Conservation (phyloP, 257 asterid genomes). For the Scutellaria minor region DNA sequence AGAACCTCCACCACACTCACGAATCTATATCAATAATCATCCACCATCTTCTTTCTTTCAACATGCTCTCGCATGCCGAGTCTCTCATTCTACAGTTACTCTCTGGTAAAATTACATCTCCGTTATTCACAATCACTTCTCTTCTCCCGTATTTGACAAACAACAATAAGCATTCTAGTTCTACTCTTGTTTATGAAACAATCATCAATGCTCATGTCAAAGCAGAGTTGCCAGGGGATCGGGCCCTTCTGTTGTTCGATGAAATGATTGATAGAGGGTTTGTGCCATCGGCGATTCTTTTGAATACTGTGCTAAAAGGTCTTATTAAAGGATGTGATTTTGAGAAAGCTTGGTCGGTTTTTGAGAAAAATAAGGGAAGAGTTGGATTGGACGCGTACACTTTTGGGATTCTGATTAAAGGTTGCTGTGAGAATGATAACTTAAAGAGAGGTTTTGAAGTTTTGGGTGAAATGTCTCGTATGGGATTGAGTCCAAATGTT, state of each 20-base stretch:
- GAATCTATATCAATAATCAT: slow-evolving; percentile 56
- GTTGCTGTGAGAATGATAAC: slow-evolving; percentile 63
- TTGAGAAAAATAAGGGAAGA: slow-evolving; percentile 45
- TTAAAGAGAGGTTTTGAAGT: slow-evolving; percentile 56
- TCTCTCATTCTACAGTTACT: slow-evolving; percentile 54
- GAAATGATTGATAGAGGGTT: slow-evolving; percentile 59
- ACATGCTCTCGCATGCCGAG: slow-evolving; percentile 51
- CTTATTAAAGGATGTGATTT: slow-evolving; percentile 40
- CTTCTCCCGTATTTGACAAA: slow-evolving; percentile 49
- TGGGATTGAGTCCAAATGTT: slow-evolving; percentile 64
- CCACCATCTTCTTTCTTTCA: slow-evolving; percentile 55
- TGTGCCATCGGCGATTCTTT: slow-evolving; percentile 51
- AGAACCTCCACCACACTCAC: slow-evolving; percentile 54
- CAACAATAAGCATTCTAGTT: slow-evolving; percentile 27
- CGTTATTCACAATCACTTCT: slow-evolving; percentile 54
- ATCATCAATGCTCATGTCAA: slow-evolving; percentile 56
- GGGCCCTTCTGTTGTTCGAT: slow-evolving; percentile 44
- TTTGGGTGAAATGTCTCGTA: slow-evolving; percentile 42
- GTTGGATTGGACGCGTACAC: slow-evolving; percentile 58
- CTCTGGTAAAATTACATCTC: slow-evolving; percentile 57
- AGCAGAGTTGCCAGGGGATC: slow-evolving; percentile 44
- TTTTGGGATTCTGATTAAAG: slow-evolving; percentile 77
- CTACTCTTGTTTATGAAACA: slow-evolving; percentile 54
- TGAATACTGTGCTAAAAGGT: slow-evolving; percentile 52
- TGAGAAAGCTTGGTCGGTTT: slow-evolving; percentile 54